A percentile compares a stretch with the other conserved stretches of the same genome.
Conservation (phyloP, 2,329 filamentous ascomycete genomes). For the Stagonosporopsis vannaccii region DNA sequence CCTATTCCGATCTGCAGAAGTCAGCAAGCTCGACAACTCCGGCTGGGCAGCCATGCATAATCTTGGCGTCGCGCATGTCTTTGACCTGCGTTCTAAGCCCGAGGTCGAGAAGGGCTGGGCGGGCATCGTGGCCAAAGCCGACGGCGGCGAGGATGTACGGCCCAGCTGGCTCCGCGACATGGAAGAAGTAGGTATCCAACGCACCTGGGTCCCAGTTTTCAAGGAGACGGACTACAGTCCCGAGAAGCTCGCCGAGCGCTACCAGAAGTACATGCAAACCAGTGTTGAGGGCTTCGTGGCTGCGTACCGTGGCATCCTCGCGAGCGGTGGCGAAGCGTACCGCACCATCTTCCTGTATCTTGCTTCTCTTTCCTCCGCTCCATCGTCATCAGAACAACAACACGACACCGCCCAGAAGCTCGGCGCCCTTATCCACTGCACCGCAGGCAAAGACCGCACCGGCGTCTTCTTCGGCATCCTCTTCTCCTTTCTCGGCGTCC, state of each 20-base stretch:
- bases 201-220: conserved; percentile 72
- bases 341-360: conserved; percentile 68
- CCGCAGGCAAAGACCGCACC: conserved; percentile 79
- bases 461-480: conserved; percentile 73
- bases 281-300: conserved; percentile 66
- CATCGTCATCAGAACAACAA: neutral
- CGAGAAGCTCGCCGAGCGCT: conserved; percentile 67
- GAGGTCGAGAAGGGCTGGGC: conserved; percentile 61
- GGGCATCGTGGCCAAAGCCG: conserved; percentile 35
- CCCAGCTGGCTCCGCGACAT: conserved; percentile 30
- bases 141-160: conserved; percentile 46
- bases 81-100: conserved; percentile 69
- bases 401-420: conserved; percentile 29
- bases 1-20: conserved; percentile 74
- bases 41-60: conserved; percentile 40
- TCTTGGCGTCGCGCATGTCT: conserved; percentile 70
- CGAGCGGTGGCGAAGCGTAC: conserved; percentile 61
- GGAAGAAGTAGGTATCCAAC: conserved; percentile 53
- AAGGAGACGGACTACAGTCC: conserved; percentile 66
- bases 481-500: conserved; percentile 68
- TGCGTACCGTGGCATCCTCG: conserved; percentile 69
- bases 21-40: conserved; percentile 42
- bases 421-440: conserved; percentile 74
- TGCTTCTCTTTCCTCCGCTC: conserved; percentile 37
- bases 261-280: conserved; percentile 65